Evolutionary conservation across 2,329 filamentous ascomycete genomes (phyloP), one percentile per base, ranked within the genome.

Genomic region (Coniella lustricola): DNA sequence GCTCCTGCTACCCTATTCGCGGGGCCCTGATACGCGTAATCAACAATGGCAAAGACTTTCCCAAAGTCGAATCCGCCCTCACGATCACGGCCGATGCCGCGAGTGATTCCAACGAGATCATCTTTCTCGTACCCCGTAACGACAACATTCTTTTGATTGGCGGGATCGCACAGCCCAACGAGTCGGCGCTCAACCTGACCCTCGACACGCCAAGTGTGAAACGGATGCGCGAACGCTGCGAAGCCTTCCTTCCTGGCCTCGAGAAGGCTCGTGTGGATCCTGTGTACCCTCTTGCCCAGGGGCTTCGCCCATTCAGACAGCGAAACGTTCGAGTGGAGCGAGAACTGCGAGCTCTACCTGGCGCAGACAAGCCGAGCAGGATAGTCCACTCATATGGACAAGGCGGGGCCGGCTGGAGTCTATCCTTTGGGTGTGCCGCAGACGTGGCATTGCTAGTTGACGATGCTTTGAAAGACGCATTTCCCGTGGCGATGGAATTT

Each of bases 331-430:
- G 68, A 8, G 67, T 73, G 7, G 69, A 72, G 56, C 61, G 67
- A 1, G 70, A 73, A 51, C 57, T 66, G 13, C 61, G 64, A 2
- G 20, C 12, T 3, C n/a, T 51, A 1, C 48, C 33, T 48, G 56
- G 44, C 49, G 56, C 14, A 54, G 55, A 37, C 1, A 25, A 25
- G 25, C 45, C 45, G 16, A 66, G 63, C 53, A 61, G 62, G n/a
- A 67, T 71, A 38, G 62, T 72, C 3, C 70, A 73, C 46, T 65
- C 62, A 1, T 72, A 73, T 51, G 70, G 70, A 1, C 70, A 73
- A 42, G 69, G 69, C 4, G 70, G 67, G 4, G 64, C 67, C 3
- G 70, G 69, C 4, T 72, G 70, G 70, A 66, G 59, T 40, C 48
- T 70, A 48, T 63, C 62, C 1, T 69, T 69, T 51, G 67, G 67